Conservation (phyloP, 2,329 filamentous ascomycete genomes). For the Teratosphaeria nubilosa region DNA sequence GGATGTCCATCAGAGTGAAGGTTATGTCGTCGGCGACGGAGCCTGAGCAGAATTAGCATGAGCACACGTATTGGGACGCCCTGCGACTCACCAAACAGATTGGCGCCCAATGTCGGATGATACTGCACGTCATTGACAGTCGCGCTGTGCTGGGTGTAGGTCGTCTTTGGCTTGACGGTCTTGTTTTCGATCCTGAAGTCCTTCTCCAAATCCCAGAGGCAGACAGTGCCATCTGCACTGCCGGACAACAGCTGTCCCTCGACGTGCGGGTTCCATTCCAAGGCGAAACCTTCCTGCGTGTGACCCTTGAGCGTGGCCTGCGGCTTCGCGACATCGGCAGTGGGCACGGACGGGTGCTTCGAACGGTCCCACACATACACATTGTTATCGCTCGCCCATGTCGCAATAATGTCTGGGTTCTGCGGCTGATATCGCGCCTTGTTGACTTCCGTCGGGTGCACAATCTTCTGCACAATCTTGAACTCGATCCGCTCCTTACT, state of each 20-base stretch:
- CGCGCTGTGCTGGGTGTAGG: constrained; percentile 78
- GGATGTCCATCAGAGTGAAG: constrained; percentile 82
- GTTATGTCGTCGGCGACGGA: constrained; percentile 93
- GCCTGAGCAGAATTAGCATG: constrained; percentile 25
- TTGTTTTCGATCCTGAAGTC: constrained; percentile 61
- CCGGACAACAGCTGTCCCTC: constrained; percentile 78
- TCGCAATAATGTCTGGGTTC: constrained; percentile 93
- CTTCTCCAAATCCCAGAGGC: constrained; percentile 76
- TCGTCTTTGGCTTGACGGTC: constrained; percentile 58
- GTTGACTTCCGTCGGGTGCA: constrained; percentile 94
- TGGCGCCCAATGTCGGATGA: constrained; percentile 67
- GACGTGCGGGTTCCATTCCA: constrained; percentile 82
- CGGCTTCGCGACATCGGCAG: constrained; percentile 51
- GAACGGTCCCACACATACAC: constrained; percentile 93
- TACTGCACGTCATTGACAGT: constrained; percentile 97
- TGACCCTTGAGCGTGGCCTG: constrained; percentile 83
- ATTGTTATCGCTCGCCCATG: constrained; percentile 75
- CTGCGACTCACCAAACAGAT: constrained; percentile 53
- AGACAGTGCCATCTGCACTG: constrained; percentile 84
- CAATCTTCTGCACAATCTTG: constrained; percentile 88
- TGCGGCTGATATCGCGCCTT: constrained; percentile 97
- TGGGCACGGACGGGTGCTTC: constrained; percentile 74
- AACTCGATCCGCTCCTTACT: constrained; percentile 71
- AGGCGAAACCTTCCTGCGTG: constrained; percentile 77
- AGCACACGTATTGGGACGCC: neutral